Conservation (phyloP, 768 basidiomycete genomes). For the Agaricus subrufescens region DNA sequence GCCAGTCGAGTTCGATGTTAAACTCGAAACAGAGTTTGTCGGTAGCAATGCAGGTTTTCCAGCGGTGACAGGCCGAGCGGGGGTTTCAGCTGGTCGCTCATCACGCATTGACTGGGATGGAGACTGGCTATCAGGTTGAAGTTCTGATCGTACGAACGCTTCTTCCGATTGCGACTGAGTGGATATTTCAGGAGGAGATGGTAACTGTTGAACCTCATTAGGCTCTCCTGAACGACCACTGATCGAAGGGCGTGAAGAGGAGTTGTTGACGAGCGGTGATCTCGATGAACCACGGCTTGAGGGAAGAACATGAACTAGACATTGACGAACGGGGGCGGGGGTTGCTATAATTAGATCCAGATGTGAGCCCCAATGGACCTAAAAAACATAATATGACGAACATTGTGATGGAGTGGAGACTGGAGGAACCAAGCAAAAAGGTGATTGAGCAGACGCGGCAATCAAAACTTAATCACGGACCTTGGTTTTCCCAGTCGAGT, state of each 20-base stretch:
- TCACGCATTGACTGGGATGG: not conserved
- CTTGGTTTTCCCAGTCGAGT: too few species aligned
- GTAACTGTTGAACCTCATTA: not conserved
- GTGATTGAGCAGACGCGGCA: too few species aligned
- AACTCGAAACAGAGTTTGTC: not conserved
- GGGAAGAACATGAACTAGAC: not conserved
- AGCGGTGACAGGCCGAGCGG: not conserved
- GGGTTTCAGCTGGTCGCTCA: not conserved
- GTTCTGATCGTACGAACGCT: not conserved
- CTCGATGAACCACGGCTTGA: not conserved
- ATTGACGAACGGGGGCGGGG: not conserved
- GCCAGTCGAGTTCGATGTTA: not conserved
- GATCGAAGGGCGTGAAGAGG: not conserved
- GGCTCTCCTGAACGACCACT: not conserved
- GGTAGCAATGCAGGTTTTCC: not conserved
- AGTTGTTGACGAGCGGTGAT: not conserved
- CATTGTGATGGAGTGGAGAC: too few species aligned
- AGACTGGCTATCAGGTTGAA: not conserved
- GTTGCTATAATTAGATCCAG: too few species aligned
- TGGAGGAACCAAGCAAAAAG: too few species aligned
- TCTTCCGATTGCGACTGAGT: not conserved
- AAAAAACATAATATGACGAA: too few species aligned
- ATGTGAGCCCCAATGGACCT: too few species aligned
- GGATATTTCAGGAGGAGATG: not conserved
- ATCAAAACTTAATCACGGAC: too few species aligned